A percentile compares a stretch with the other conserved stretches of the same genome.
These are phyloP conservation scores for Schizonepeta tenuifolia DNA, from an alignment of 257 asterid genomes.

Conservation along the genomic window DNA sequence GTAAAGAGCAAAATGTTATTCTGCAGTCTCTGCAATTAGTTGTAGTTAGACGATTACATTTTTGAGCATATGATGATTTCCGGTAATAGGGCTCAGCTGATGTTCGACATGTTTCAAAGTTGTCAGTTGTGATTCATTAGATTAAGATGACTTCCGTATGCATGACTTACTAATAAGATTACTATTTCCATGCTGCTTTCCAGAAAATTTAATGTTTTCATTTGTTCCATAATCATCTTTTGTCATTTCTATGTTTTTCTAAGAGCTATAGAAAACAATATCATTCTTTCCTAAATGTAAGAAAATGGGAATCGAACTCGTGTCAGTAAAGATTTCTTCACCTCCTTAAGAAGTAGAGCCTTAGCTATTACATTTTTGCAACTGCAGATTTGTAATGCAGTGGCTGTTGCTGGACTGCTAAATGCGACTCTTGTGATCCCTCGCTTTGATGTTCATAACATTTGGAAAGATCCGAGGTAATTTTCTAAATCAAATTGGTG, in stretches of 20 bases:
- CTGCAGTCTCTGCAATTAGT: conserved; percentile 1
- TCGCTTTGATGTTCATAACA: conserved; percentile 69
- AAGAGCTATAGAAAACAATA: neutral
- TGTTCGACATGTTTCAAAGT: neutral
- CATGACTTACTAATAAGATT: neutral
- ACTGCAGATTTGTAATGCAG: conserved; percentile 87
- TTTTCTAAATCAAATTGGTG: neutral
- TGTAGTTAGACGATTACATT: neutral
- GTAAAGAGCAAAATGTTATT: neutral
- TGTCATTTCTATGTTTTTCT: neutral
- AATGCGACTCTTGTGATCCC: conserved; percentile 87
- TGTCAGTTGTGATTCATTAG: neutral
- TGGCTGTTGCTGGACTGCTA: conserved; percentile 80
- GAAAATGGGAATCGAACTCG: neutral
- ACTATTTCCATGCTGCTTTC: neutral
- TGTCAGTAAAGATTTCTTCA: neutral
- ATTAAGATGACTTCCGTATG: neutral
- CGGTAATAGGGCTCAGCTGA: neutral
- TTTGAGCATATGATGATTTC: neutral
- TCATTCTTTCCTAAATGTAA: neutral
- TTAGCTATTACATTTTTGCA: conserved; percentile 14
- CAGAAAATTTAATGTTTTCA: neutral
- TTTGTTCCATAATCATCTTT: neutral
- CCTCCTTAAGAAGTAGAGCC: conserved; percentile 13
- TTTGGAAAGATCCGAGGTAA: conserved; percentile 89